Evolutionary conservation across 1,284 basidiomycete genomes (phyloP).

Genomic region (Takashimella tepidaria): DNA sequence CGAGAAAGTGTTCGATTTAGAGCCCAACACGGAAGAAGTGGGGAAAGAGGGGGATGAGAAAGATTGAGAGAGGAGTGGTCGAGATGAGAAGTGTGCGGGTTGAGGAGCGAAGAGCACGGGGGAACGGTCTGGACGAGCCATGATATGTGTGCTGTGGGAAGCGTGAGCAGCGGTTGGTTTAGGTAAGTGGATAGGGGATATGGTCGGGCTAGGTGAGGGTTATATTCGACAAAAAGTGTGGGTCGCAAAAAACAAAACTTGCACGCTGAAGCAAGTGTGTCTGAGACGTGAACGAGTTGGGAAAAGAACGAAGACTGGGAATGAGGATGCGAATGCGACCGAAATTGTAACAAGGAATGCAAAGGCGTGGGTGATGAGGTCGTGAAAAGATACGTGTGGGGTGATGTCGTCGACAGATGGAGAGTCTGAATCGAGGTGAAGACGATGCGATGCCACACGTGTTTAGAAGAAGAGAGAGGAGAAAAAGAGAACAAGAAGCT

Average conservation of each 20-base stretch:
- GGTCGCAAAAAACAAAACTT: no score
- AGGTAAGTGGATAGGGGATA: no score
- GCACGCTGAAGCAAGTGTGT: no score
- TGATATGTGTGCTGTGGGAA: neutral
- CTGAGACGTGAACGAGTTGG: no score
- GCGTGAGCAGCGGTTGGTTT: neutral
- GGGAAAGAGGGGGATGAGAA: neutral
- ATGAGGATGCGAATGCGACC: no score
- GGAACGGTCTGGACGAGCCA: neutral
- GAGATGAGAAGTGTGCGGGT: neutral
- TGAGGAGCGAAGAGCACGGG: neutral
- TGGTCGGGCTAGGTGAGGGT: no score
- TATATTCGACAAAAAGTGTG: no score
- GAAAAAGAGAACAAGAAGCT: no score
- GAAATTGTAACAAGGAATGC: no score
- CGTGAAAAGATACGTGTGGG: neutral
- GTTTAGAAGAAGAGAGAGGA: no score
- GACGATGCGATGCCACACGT: neutral
- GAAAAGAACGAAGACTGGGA: no score
- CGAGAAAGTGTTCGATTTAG: neutral
- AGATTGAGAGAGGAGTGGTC: neutral
- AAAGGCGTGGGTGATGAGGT: neutral
- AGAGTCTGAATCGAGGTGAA: neutral
- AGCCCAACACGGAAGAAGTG: neutral
- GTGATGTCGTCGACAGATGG: neutral